Evolutionary conservation across 352 stramenopile genomes (phyloP).

Genomic region (Phytophthora meadii): DNA sequence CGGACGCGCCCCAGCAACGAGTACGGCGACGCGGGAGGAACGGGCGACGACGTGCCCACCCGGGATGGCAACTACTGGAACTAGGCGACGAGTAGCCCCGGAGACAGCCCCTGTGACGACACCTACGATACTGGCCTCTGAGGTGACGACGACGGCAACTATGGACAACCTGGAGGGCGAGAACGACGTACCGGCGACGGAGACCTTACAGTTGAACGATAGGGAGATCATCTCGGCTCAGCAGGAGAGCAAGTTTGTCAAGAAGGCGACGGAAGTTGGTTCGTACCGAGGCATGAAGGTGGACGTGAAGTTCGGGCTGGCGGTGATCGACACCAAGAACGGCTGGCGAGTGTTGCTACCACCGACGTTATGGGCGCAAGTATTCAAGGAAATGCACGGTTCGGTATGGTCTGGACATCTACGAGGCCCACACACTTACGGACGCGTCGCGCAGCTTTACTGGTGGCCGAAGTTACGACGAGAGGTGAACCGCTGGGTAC

Average conservation of each 20-base stretch:
- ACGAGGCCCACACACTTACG: neutral
- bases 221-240: neutral
- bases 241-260: neutral
- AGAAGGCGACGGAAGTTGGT: neutral
- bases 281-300: neutral
- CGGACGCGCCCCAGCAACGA: too few relatives aligned
- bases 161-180: neutral
- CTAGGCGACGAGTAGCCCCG: too few relatives aligned
- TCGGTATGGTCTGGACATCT: neutral
- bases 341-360: neutral
- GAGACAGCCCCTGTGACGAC: too few relatives aligned
- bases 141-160: neutral
- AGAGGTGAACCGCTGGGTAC: neutral
- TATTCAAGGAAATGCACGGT: slow-evolving; percentile 1
- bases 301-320: neutral
- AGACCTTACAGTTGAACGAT: neutral
- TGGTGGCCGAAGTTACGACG: neutral
- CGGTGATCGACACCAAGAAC: neutral
- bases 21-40: too few relatives aligned
- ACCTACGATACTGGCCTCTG: too few relatives aligned
- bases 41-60: too few relatives aligned
- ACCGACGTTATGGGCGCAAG: neutral
- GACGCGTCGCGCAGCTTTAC: neutral
- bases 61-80: too few relatives aligned
- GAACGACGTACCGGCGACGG: neutral